Conservation (phyloP, 768 basidiomycete genomes). For the Termitomyces sp. region DNA sequence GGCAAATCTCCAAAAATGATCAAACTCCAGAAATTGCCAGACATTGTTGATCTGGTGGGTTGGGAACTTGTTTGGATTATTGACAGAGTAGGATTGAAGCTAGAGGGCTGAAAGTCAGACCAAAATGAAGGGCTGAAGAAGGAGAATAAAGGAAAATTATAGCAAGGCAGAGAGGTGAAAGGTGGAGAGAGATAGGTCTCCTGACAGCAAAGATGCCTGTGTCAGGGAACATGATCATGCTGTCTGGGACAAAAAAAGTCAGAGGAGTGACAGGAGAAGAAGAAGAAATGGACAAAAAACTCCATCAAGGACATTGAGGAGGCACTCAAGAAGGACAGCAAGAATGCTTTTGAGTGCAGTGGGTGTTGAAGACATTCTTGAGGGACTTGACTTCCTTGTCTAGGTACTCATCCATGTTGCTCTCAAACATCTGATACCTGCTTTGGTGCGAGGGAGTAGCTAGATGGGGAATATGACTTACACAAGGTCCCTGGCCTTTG, state of each 20-base stretch:
- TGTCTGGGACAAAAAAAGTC: conserved; percentile 51
- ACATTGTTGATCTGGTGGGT: too few relatives aligned
- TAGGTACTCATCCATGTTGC: conserved; percentile 96
- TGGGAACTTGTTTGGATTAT: too few relatives aligned
- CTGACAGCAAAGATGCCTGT: conserved; percentile 73
- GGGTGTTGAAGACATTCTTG: conserved; percentile 67
- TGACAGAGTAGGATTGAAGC: too few relatives aligned
- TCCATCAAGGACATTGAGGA: conserved; percentile 91
- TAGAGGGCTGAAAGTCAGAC: too few relatives aligned
- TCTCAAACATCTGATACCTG: conserved; percentile 93
- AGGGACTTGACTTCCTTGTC: conserved; percentile 88
- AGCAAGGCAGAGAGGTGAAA: too few relatives aligned
- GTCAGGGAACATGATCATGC: conserved; percentile 94
- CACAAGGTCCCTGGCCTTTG: conserved; percentile 77
- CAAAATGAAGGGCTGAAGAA: too few relatives aligned
- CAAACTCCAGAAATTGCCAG: too few relatives aligned
- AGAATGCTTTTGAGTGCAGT: conserved; percentile 68
- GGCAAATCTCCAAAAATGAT: too few relatives aligned
- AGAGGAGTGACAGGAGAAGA: neutral
- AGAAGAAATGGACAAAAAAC: conserved; percentile 66
- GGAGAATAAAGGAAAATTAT: too few relatives aligned
- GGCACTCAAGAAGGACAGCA: conserved; percentile 76
- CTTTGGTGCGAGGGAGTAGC: conserved; percentile 1
- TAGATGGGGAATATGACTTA: conserved; percentile 32
- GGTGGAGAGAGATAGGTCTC: too few relatives aligned